Base-by-base conservation (phyloP, 2,329 filamentous ascomycete genomes). In the Fusarium compactum region DNA sequence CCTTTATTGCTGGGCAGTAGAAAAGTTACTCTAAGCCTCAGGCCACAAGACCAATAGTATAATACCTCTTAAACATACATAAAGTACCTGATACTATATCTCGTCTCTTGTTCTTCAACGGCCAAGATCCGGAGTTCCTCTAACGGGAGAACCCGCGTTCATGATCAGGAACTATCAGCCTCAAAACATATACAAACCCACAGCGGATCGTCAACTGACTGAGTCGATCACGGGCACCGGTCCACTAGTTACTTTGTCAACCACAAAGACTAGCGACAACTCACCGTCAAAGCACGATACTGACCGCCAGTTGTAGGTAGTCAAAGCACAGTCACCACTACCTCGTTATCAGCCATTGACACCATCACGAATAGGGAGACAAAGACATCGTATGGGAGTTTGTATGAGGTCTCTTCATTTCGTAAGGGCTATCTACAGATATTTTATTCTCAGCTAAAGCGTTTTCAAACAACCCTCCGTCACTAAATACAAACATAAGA, bases 401-500 rank as follows among this genome's bases (percentile, higher is more conserved):
- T 44, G 54, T 55, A 70, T 40, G 46, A 65, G 41, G 61, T 69
- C 51, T 57, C 55, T 44, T 24, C 27, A 50, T 52, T 51, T 32
- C 60, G 45, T 47, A 40, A 47, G 53, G 32, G 9, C 41, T 24
- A 16, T 44, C 61, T 60, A 20, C 54, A 53, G n/a, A 61, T 57
- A 51, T 55, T 44, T 50, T 44, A 32, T n/a, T 29, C 18, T 38
- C 16, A 32, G 20, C 18, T 34, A 32, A 22, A 30, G 44, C 63
- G 38, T 44, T 38, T 48, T 52, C 47, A 56, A 43, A 56, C 50
- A 10, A 38, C 48, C 24, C 40, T 29, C 58, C 30, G 57, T 38
- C 25, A 10, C 24, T 34, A 15, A 22, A 34, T n/a, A 58, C 40
- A 70, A 53, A 48, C 54, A 70, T 15, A 67, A 71, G 46, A 60